Base-by-base conservation (phyloP, 2,329 filamentous ascomycete species). In the Coniella vitis region DNA sequence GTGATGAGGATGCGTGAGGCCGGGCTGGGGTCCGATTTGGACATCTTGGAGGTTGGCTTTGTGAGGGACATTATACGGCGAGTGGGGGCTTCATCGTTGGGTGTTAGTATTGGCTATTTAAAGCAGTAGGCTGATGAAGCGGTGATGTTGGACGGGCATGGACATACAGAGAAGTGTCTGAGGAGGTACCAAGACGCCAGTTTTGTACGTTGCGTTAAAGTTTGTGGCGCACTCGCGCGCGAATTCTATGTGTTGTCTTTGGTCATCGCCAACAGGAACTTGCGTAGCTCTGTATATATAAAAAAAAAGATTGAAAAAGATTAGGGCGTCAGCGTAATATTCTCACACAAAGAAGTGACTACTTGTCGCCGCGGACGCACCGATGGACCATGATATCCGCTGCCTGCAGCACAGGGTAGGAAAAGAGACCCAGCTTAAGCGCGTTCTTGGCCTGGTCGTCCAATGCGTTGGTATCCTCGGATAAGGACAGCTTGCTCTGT, bases 201-300 rank as follows among this genome's bases (percentile, higher is more conserved):
- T 60, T 2, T 79, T 79, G 57, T 87, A 88, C 2, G 78, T 67
- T 61, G 87, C 75, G 65, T 97, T 96, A 71, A 98, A 97, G 61
- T 86, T 87, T 52, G 80, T 84, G 8, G 86, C 93, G 54, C 90
- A 85, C 62, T 94, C 84, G 45, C 93, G 79, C 1, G 90, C 83
- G 63, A 97, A 95, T 64, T 98, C 93, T 19, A 98, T 79, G 67
- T 98, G 93, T 60, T 98, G 93, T 48, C 74, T 75, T 67, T 98
- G 93, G 65, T 98, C 93, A 57, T 94, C 87, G n/a, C 93, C 93
- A 2, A 98, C 91, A 10, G 93, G 93, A 20, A 98, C 91, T 68
- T 96, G 88, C 1, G 91, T 96, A 53, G 91, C 86, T 57, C 85
- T 86, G 58, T 38, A 16, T 32, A 20, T 7, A 21, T 17, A 35